Base-by-base conservation (phyloP, 2,329 filamentous ascomycete species). In the Hortaea werneckii region DNA sequence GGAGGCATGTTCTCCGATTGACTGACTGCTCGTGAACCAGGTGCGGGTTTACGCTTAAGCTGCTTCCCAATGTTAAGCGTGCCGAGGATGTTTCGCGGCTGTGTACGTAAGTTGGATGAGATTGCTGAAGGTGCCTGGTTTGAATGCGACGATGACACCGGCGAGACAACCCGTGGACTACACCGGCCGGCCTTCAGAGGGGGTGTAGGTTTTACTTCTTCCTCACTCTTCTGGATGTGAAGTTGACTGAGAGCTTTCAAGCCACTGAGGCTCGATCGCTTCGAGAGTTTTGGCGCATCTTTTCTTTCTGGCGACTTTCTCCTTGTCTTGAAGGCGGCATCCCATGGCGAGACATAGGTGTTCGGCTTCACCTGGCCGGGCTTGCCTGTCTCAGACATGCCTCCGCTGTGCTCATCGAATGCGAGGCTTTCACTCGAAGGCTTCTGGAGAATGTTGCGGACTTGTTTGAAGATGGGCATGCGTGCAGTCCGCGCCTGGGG, bases 381-480 rank as follows among this genome's bases (percentile, higher is more conserved):
- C 32, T 49, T 51, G 29, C 48, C 49, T 20, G 30, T 42, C 34
- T 51, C 41, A 41, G 47, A 49, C 27, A 46, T 43, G 37, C 54
- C 51, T 37, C 47, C 50, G 13, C 52, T 47, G 40, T 47, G 48
- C 11, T 54, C 56, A 42, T 57, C 47, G 46, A 51, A 53, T 34
- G 49, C 51, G 26, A 49, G 46, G 43, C 42, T 48, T 13, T 54
- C 37, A 6, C 48, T 35, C 13, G 56, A 44, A n/a, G 54, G 54
- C 42, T 62, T 63, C 41, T 58, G 53, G 28, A 64, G 55, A 41
- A 62, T 59, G 6, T 54, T 57, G 8, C 58, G 54, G 27, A 63
- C 61, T 49, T 60, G 59, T 47, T 60, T 58, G 53, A 63, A 60
- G 44, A 63, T 53, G 9, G 59, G 60, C 30, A 62, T 54, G 43